These are phyloP conservation scores for Phytophthora sp. DNA, from an alignment of 352 stramenopile genomes.

Conservation along the genomic window DNA sequence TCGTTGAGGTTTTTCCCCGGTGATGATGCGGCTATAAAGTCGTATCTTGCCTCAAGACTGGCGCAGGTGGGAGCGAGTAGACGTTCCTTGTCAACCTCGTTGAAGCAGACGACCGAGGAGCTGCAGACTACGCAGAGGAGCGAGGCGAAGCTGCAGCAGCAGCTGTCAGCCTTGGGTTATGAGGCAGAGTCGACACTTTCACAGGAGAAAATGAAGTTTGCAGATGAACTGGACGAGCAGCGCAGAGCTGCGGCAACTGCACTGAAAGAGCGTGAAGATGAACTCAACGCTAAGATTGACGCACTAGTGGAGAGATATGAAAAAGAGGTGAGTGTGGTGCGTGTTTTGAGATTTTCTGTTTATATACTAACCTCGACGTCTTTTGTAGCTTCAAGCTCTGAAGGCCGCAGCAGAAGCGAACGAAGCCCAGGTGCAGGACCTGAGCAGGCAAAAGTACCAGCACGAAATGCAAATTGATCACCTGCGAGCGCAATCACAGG, in stretches of 20 bases:
- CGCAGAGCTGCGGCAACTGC: conserved; percentile 48
- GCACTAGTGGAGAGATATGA: conserved; percentile 61
- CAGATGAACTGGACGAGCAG: conserved; percentile 67
- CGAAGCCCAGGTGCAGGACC: conserved; percentile 55
- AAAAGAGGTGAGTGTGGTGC: conserved; percentile 53
- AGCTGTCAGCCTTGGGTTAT: conserved; percentile 57
- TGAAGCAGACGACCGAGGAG: conserved; percentile 56
- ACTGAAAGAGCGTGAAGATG: conserved; percentile 68
- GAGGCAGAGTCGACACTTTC: conserved; percentile 67
- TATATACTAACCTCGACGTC: neutral
- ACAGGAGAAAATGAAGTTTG: conserved; percentile 71
- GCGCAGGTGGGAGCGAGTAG: conserved; percentile 78
- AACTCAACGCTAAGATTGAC: conserved; percentile 75
- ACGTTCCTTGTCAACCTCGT: conserved; percentile 38
- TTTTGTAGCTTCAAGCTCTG: conserved; percentile 51
- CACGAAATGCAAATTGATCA: conserved; percentile 81
- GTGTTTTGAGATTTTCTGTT: neutral
- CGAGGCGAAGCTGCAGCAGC: conserved; percentile 52
- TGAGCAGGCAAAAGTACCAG: conserved; percentile 82
- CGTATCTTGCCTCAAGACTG: conserved; percentile 90
- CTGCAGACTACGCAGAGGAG: conserved; percentile 49
- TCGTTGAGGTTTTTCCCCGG: conserved; percentile 87
- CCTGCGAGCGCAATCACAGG: conserved; percentile 61
- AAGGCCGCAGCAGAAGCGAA: conserved; percentile 53
- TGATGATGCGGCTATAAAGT: conserved; percentile 90